These are phyloP conservation scores for Moesziomyces globuligerus DNA, from an alignment of 1,284 basidiomycete genomes.

Conservation along the genomic window DNA sequence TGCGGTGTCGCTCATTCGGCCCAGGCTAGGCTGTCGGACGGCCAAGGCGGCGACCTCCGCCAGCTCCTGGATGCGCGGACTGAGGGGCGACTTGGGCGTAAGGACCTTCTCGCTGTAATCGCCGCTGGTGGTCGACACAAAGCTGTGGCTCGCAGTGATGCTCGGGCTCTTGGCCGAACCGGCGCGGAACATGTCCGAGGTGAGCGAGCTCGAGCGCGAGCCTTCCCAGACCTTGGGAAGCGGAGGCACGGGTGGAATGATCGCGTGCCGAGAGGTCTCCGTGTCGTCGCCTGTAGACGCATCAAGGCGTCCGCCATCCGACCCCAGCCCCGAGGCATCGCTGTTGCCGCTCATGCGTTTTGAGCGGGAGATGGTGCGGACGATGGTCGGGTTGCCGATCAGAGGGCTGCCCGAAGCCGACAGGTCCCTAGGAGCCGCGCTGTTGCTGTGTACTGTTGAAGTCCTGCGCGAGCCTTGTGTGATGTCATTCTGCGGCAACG, in stretches of 20 bases:
- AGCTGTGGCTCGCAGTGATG: conserved; percentile 29
- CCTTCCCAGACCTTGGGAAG: conserved; percentile 87
- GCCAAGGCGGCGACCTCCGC: conserved; percentile 41
- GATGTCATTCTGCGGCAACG: conserved; percentile 50
- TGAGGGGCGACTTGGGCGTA: conserved; percentile 41
- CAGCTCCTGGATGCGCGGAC: conserved; percentile 39
- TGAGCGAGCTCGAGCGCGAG: conserved; percentile 74
- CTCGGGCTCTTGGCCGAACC: conserved; percentile 25
- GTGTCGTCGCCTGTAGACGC: conserved; percentile 18
- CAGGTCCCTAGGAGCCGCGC: conserved; percentile 6
- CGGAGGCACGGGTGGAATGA: conserved; percentile 93
- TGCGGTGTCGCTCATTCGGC: conserved; percentile 18
- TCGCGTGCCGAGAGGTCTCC: conserved; percentile 20
- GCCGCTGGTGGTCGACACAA: conserved; percentile 31
- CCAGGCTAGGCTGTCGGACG: conserved; percentile 23
- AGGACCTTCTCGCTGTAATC: conserved; percentile 30
- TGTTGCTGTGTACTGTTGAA: conserved; percentile 18
- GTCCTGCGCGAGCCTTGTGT: conserved; percentile 24
- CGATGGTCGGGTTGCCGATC: conserved; percentile 13
- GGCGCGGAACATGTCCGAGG: conserved; percentile 33
- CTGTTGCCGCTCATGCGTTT: conserved; percentile 47
- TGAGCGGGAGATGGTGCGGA: conserved; percentile 24
- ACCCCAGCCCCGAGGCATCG: conserved; percentile 26
- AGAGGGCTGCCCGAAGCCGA: conserved; percentile 22
- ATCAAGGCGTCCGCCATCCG: conserved; percentile 26